Base-by-base conservation (phyloP, 257 asterid species). In the Avicennia marina region DNA sequence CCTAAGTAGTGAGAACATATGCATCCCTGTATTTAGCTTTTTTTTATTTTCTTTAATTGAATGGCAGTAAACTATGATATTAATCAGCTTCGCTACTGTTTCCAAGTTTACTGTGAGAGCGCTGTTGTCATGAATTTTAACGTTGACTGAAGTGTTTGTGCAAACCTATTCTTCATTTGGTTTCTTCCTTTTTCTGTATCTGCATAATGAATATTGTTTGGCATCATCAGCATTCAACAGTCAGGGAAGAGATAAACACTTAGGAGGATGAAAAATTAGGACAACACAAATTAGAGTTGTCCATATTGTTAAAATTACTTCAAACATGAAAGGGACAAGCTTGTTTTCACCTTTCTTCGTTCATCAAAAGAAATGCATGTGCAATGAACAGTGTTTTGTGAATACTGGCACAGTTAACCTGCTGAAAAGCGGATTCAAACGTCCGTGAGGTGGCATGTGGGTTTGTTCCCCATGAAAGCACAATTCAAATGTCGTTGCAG, bases 391-490 rank as follows among this genome's bases (percentile, higher is more conserved):
- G 50, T 18, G 8, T 43, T 18, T 44, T 8, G 1, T 44, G 50
- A 44, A 20, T 9, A n/a, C 13, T 44, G 26, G 6, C 7, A 1
- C 16, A 44, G 62, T 26, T 21, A 45, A 32, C 12, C 39, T 22
- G 44, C 29, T 53, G 62, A 66, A 48, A 43, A 52, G 42, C 13
- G 49, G 64, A 29, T 41, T 46, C 31, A 44, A 50, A 58, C 15
- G 32, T 59, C 39, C 25, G 26, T 63, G 58, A 67, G 39, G 44
- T 11, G 1, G 62, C 78, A 75, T 72, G 78, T 67, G 78, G 54
- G 56, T 25, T 66, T 74, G 76, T 68, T 64, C 73, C 71, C 73
- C 70, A 11, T 46, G 70, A 74, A 63, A 49, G 49, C 67, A 64
- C 81, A 51, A 16, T n/a, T 38, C 9, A 56, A 43, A 29, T 67